Base-by-base conservation (phyloP, 257 asterid species). In the Nicotiana noctiflora region DNA sequence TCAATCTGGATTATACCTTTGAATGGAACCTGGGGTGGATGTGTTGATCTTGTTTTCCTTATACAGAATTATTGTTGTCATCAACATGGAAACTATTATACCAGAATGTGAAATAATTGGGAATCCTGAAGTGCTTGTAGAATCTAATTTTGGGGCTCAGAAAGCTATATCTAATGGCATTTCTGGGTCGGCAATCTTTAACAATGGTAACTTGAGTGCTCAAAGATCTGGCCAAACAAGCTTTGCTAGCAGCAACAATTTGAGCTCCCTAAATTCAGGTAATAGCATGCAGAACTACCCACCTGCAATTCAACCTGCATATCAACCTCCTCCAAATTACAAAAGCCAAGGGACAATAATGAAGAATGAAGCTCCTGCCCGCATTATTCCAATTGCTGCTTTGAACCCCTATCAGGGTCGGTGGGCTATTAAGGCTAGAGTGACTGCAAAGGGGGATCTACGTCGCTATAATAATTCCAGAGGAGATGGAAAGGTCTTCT, bases 371-470 rank as follows among this genome's bases (percentile, higher is more conserved):
- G 98, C 98, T 72, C 98, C 99, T 18, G 97, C 98, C 12, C 97
- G 98, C 81, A 90, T 92, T 65, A 91, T 96, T 83, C 98, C 98
- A 23, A 91, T 96, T 65, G 88, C 97, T 81, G 97, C 97, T 83
- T 85, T 96, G 89, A 96, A 94, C 84, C 99, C 99, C 81, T 94
- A 96, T 88, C 98, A 94, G 83, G 98, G 98, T 75, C 92, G 98
- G 64, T 96, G 99, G 99, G 98, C 98, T 81, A 89, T 96, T 81
- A 94, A 93, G 93, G 99, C 99, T 4, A 89, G 98, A 57, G 98
- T 96, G 83, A 94, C 98, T 63, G 99, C 98, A 57, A 96, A 93
- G 84, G 98, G 98, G 68, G 98, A 93, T 82, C 88, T 96, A 31
- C 86, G 97, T 6, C 97, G 95, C 80, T 92, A 91, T 86, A 94